Evolutionary conservation across 495 filamentous ascomycete species (phyloP).

Genomic region (Terfezia claveryi): DNA sequence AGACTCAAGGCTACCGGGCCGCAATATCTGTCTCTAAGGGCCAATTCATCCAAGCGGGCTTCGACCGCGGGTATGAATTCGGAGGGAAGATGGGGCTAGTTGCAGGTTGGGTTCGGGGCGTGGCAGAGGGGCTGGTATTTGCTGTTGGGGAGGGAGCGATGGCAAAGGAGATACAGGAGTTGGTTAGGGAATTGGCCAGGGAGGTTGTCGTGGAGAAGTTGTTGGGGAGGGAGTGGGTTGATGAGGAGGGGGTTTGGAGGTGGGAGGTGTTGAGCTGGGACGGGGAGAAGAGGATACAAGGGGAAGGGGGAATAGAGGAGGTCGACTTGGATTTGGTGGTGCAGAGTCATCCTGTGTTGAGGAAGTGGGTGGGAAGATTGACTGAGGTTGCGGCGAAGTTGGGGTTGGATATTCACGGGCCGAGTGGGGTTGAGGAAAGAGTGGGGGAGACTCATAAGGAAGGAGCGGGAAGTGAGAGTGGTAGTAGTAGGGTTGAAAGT

Average conservation of each 20-base stretch:
- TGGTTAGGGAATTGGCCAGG: background rate
- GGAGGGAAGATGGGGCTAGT: background rate
- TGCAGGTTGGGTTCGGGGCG: background rate
- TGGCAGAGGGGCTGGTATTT: background rate
- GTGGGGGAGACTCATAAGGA: background rate
- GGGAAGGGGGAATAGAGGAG: background rate
- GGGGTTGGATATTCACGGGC: background rate
- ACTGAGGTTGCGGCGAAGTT: background rate
- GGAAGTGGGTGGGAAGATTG: background rate
- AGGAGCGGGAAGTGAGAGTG: background rate
- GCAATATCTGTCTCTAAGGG: background rate
- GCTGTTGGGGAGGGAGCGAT: background rate
- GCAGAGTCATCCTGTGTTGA: background rate
- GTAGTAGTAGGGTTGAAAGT: no score
- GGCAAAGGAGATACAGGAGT: background rate
- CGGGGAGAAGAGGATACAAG: background rate
- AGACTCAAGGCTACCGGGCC: background rate
- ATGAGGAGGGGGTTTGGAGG: background rate
- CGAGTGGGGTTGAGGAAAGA: background rate
- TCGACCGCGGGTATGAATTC: background rate
- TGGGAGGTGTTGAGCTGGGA: background rate
- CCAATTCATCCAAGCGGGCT: background rate
- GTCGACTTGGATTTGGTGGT: background rate
- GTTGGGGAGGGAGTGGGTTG: background rate
- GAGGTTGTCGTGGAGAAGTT: background rate